These are phyloP conservation scores for Gossypium sturtianum DNA, from an alignment of 345 rosid species.

Conservation along the genomic window DNA sequence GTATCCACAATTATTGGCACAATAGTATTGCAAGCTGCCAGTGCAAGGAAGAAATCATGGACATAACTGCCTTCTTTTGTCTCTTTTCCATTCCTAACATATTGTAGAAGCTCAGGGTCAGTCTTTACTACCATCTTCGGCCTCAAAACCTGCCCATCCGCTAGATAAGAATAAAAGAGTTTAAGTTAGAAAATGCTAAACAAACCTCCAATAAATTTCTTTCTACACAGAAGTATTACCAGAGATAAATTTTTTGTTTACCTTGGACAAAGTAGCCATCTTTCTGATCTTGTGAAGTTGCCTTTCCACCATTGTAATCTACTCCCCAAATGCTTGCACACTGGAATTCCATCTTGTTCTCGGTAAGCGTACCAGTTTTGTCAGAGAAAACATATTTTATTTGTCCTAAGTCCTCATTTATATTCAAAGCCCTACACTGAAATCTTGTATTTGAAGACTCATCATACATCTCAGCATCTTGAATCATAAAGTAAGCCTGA, in stretches of 20 bases:
- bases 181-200: slow-evolving; percentile 13
- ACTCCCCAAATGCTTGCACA: slow-evolving; percentile 92
- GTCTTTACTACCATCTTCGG: slow-evolving; percentile 82
- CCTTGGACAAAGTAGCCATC: slow-evolving; percentile 56
- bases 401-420: slow-evolving; percentile 98
- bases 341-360: slow-evolving; percentile 98
- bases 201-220: slow-evolving; percentile 4
- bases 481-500: slow-evolving; percentile 95
- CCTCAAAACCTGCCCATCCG: slow-evolving; percentile 62
- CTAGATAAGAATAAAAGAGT: slow-evolving; percentile 30
- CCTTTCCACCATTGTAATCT: slow-evolving; percentile 59
- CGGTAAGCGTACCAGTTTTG: slow-evolving; percentile 98
- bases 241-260: slow-evolving; percentile 21
- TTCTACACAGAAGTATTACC: background rate
- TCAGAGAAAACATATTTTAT: slow-evolving; percentile 95
- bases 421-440: slow-evolving; percentile 94
- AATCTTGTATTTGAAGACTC: slow-evolving; percentile 74
- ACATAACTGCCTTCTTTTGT: slow-evolving; percentile 48
- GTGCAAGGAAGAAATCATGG: slow-evolving; percentile 82
- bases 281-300: slow-evolving; percentile 28
- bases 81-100: slow-evolving; percentile 39
- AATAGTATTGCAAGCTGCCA: slow-evolving; percentile 98
- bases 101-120: slow-evolving; percentile 54
- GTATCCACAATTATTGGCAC: slow-evolving; percentile 72
- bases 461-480: slow-evolving; percentile 69